Conservation (phyloP, 108 stramenopile genomes). For the Asterionellopsis glacialis region DNA sequence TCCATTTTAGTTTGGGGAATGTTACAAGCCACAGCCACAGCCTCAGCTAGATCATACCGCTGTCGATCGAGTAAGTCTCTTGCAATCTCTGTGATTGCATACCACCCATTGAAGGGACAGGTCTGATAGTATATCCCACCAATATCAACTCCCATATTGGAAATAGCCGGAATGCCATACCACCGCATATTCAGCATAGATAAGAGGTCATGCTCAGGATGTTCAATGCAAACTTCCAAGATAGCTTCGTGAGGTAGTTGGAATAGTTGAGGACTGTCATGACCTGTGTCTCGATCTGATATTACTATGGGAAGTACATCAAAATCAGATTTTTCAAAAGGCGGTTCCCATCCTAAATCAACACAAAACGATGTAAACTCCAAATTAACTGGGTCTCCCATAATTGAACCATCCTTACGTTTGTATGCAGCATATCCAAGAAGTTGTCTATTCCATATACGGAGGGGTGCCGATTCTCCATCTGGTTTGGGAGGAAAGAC, state of each 20-base stretch:
- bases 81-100: conserved; percentile 12
- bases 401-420: conserved; percentile 3
- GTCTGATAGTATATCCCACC: conserved; percentile 24
- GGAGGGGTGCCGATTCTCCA: conserved; percentile 3
- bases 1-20: not conserved
- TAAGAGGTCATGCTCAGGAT: conserved; percentile 17
- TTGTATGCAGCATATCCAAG: conserved; percentile 28
- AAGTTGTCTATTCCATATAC: conserved; percentile 32
- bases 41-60: not conserved
- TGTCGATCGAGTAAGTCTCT: conserved; percentile 18
- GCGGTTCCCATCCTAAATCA: conserved; percentile 19
- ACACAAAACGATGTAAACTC: conserved; percentile 17
- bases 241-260: conserved; percentile 20
- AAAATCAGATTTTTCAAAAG: conserved; percentile 15
- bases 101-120: conserved; percentile 37
- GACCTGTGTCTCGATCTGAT: conserved; percentile 1
- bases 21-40: not conserved
- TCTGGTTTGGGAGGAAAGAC: conserved; percentile 15
- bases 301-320: conserved; percentile 34
- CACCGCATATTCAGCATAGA: conserved; percentile 16
- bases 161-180: conserved; percentile 25
- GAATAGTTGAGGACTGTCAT: conserved; percentile 10
- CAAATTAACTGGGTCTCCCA: conserved; percentile 31
- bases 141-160: conserved; percentile 13
- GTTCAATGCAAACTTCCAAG: conserved; percentile 16